Conservation (phyloP, 345 rosid genomes). For the Bruguiera sexangula region DNA sequence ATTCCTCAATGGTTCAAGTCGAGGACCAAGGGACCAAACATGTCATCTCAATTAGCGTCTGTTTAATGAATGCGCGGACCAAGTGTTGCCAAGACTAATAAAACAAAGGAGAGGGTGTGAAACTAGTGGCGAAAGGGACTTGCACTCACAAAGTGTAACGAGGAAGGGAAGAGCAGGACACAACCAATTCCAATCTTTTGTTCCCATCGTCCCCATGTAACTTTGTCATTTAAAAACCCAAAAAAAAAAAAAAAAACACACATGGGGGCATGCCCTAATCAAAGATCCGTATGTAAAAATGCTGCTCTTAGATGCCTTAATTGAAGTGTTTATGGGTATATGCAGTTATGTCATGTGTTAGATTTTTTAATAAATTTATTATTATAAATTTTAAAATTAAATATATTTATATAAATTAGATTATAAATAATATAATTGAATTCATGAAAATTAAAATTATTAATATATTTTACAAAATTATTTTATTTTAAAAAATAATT, state of each 20-base stretch:
- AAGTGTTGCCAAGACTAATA: slow-evolving; percentile 4
- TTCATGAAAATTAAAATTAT: too few relatives aligned
- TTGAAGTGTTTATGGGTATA: not conserved
- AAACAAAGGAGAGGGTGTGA: slow-evolving; percentile 1
- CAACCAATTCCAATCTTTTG: slow-evolving; percentile 17
- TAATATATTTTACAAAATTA: too few relatives aligned
- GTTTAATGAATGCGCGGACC: slow-evolving; percentile 8
- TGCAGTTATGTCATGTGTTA: too few relatives aligned
- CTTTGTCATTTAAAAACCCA: not conserved
- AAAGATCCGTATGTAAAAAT: too few relatives aligned
- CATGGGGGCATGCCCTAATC: not conserved
- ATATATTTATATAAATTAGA: too few relatives aligned
- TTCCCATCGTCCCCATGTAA: slow-evolving; percentile 1
- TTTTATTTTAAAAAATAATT: too few relatives aligned
- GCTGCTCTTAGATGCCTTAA: not conserved
- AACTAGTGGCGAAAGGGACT: slow-evolving; percentile 33
- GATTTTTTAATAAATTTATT: too few relatives aligned
- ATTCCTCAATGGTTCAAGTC: slow-evolving; percentile 30
- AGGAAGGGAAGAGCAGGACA: slow-evolving; percentile 5
- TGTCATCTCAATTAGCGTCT: slow-evolving; percentile 1
- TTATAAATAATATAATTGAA: too few relatives aligned
- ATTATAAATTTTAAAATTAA: too few relatives aligned
- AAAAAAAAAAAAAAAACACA: not conserved
- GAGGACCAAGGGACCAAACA: not conserved
- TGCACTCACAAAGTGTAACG: not conserved